Evolutionary conservation across 352 stramenopile species (phyloP).

Genomic region (Thraustotheca clavata): DNA sequence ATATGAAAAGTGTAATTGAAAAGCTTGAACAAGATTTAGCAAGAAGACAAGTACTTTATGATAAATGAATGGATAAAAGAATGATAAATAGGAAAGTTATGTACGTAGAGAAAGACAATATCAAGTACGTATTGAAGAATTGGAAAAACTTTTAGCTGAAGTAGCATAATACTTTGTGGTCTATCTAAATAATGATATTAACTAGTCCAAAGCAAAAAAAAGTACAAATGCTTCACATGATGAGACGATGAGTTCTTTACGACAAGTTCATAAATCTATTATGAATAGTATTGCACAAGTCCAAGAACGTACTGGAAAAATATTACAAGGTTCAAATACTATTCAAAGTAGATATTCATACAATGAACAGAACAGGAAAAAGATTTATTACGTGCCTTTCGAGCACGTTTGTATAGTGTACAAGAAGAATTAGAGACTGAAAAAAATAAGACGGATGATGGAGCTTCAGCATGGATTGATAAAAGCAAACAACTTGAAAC

Average conservation of each 20-base stretch:
- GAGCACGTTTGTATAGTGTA: constrained; percentile 86
- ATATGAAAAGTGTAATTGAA: constrained; percentile 35
- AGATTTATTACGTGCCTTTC: constrained; percentile 84
- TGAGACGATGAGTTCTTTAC: constrained; percentile 68
- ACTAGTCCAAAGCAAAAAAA: constrained; percentile 56
- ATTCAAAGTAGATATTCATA: too few species aligned
- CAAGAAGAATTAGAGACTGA: constrained; percentile 89
- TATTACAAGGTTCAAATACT: constrained; percentile 65
- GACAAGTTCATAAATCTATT: constrained; percentile 78
- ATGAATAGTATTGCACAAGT: constrained; percentile 85
- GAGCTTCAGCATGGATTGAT: constrained; percentile 86
- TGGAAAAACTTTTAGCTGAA: constrained; percentile 54
- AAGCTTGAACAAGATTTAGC: constrained; percentile 55
- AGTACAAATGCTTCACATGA: constrained; percentile 60
- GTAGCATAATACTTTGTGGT: not conserved
- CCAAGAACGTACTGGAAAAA: constrained; percentile 85
- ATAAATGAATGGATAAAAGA: too few species aligned
- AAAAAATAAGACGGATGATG: constrained; percentile 87
- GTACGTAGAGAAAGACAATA: constrained; percentile 82
- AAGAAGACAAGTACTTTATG: constrained; percentile 41
- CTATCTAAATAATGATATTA: not conserved
- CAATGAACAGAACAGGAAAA: constrained; percentile 71
- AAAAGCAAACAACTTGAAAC: constrained; percentile 85
- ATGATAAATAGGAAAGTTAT: constrained; percentile 61
- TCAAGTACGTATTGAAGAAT: constrained; percentile 73